A percentile compares a stretch with the other conserved stretches of the same genome.
These are phyloP conservation scores for Hygrocybe punicea DNA, from an alignment of 768 basidiomycete genomes.

Conservation along the genomic window DNA sequence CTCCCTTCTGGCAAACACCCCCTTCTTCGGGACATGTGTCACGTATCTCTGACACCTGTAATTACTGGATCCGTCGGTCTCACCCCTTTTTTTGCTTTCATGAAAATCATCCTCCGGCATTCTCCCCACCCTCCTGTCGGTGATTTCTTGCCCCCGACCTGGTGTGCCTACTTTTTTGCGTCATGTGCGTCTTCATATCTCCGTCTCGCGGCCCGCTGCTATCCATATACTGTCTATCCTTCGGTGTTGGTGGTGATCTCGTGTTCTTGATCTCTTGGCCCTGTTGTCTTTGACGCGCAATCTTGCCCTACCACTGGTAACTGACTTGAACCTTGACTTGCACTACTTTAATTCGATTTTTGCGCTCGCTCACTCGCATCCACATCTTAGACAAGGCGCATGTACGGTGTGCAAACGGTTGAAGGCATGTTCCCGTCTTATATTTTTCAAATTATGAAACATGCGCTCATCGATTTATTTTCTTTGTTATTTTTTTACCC, in stretches of 20 bases:
- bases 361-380: not conserved
- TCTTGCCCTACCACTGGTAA: not conserved
- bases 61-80: not conserved
- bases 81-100: not conserved
- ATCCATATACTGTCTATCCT: no score
- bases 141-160: not conserved
- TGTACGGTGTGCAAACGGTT: conserved; percentile 85
- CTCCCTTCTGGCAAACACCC: no score
- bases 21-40: not conserved
- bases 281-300: not conserved
- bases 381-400: conserved; percentile 60
- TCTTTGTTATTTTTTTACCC: conserved; percentile 9
- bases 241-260: not conserved
- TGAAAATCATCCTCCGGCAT: not conserved
- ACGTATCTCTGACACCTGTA: not conserved
- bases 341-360: not conserved
- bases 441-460: not conserved
- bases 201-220: not conserved
- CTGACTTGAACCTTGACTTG: not conserved
- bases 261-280: not conserved
- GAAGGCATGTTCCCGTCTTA: conserved; percentile 54
- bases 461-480: not conserved
- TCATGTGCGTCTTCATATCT: not conserved
- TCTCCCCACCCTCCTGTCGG: not conserved
- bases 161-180: not conserved